Percentiles rank a stretch among this genome's conserved stretches.
phyloP scores from a whole-genome alignment of 257 asterid genomes.

The Solanum infundibuliforme region DNA sequence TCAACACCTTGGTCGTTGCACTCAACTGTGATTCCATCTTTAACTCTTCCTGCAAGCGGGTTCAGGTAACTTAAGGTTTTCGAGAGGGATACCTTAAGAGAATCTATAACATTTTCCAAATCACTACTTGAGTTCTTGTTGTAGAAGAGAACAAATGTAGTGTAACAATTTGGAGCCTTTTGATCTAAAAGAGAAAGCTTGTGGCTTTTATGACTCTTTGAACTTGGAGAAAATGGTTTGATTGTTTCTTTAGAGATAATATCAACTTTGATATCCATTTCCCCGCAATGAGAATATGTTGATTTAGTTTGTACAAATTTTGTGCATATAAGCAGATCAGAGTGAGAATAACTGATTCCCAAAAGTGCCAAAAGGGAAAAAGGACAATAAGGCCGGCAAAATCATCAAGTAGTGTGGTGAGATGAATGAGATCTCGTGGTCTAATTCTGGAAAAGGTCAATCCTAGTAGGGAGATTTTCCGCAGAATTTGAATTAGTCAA shows the following conservation, averaged over 20 bases:
- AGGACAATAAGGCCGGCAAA: not conserved
- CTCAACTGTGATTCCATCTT: not conserved
- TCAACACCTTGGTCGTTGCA: not conserved
- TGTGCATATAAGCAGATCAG: not conserved
- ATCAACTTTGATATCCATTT: not conserved
- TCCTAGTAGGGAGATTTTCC: not conserved
- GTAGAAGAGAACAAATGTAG: not conserved
- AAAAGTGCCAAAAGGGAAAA: not conserved
- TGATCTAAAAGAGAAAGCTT: slow-evolving; percentile 3
- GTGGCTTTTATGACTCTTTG: not conserved
- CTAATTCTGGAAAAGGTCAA: not conserved
- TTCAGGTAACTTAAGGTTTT: not conserved
- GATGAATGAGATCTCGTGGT: not conserved
- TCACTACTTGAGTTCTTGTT: not conserved
- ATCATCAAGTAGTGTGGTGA: not conserved
- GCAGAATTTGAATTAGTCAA: not conserved
- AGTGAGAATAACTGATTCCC: not conserved
- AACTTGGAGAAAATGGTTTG: not conserved
- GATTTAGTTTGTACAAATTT: not conserved
- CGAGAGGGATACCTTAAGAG: not conserved
- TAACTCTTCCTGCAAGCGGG: not conserved
- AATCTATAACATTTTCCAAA: not conserved
- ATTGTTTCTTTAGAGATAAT: not conserved
- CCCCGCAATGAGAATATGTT: not conserved
- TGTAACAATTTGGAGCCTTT: not conserved